Percentiles rank a stretch among this genome's conserved stretches.
phyloP scores from a whole-genome alignment of 2,329 filamentous ascomycete species.

The Xylariaceae sp. region DNA sequence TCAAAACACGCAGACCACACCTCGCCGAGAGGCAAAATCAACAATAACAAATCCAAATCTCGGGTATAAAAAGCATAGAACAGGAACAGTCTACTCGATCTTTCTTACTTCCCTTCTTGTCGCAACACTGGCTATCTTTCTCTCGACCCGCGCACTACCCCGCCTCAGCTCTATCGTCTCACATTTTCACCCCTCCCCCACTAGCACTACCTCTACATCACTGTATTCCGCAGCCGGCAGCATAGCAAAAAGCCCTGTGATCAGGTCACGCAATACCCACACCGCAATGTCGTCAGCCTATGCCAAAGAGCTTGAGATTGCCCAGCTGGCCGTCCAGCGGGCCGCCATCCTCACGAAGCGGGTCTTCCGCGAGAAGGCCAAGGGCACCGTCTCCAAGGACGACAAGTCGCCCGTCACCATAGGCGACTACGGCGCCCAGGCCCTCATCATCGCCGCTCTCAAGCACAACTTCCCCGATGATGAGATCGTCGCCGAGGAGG shows the following conservation, averaged over 20 bases:
- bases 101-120: constrained; percentile 21
- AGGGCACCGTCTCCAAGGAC: constrained; percentile 89
- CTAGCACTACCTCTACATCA: background rate
- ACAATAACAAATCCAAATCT: constrained; percentile 5
- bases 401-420: constrained; percentile 97
- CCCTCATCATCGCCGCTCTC: constrained; percentile 87
- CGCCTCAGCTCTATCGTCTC: constrained; percentile 26
- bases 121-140: constrained; percentile 25
- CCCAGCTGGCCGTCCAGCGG: constrained; percentile 70
- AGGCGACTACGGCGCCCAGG: constrained; percentile 95
- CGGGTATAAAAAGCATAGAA: too few relatives aligned
- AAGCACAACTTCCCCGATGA: constrained; percentile 85
- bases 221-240: too few relatives aligned
- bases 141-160: constrained; percentile 26
- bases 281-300: constrained; percentile 45
- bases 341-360: constrained; percentile 69
- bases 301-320: constrained; percentile 64
- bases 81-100: too few relatives aligned
- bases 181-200: constrained; percentile 19
- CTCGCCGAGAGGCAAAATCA: too few relatives aligned
- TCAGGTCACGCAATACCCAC: constrained; percentile 15
- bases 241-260: too few relatives aligned
- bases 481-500: constrained; percentile 91
- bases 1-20: too few relatives aligned
- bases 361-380: constrained; percentile 82